phyloP scores from a whole-genome alignment of 2,329 filamentous ascomycete genomes.

The Pseudogymnoascus sp. region DNA sequence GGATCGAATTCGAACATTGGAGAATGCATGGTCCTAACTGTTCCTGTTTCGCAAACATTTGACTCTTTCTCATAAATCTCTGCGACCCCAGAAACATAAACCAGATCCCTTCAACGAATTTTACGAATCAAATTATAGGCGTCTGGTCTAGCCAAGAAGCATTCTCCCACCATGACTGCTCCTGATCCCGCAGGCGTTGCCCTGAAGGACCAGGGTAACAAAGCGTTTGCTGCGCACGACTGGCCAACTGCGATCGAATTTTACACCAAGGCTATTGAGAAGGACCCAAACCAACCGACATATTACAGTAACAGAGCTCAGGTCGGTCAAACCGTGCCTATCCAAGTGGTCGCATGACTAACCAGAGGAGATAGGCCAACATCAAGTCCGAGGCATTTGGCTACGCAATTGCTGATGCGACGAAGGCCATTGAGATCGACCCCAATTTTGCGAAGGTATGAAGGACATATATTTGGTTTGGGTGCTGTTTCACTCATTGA shows the following conservation, averaged over 20 bases:
- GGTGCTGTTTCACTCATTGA: conserved; percentile 13
- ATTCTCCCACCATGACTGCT: neutral
- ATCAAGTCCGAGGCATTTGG: conserved; percentile 95
- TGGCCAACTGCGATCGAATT: conserved; percentile 73
- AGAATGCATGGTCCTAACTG: neutral
- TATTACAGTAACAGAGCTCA: conserved; percentile 94
- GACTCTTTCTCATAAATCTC: neutral
- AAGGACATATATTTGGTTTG: neutral
- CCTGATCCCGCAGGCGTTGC: conserved; percentile 48
- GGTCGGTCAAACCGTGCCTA: conserved; percentile 43
- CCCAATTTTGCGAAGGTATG: conserved; percentile 78
- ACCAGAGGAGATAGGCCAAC: conserved; percentile 58
- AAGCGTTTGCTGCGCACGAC: conserved; percentile 80
- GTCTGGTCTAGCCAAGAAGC: neutral
- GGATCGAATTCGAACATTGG: conserved; percentile 8
- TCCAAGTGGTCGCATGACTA: conserved; percentile 38
- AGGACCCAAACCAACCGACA: conserved; percentile 73
- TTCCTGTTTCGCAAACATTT: neutral
- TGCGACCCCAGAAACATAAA: neutral
- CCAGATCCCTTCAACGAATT: neutral
- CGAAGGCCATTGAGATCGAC: conserved; percentile 84
- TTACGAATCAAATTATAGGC: neutral
- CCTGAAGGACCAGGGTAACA: conserved; percentile 90
- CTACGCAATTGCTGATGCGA: conserved; percentile 83
- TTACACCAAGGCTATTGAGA: conserved; percentile 80